Percentiles rank a stretch among this genome's conserved stretches.
These are phyloP conservation scores for Daldinia sp. DNA, from an alignment of 2,329 filamentous ascomycete species.

Conservation along the genomic window DNA sequence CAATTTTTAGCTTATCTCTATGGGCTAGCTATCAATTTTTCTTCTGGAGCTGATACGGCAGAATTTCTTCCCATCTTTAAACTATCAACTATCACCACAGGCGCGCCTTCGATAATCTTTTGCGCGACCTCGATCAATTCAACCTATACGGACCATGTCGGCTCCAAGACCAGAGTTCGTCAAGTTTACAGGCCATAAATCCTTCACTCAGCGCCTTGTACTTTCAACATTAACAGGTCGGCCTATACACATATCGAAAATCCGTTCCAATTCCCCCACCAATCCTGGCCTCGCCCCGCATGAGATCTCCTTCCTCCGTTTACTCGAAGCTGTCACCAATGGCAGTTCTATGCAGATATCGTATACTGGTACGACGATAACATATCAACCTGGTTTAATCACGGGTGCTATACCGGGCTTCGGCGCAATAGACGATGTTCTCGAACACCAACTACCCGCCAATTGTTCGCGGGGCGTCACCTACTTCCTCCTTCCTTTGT, in stretches of 20 bases:
- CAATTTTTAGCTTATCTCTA: slow-evolving; percentile 2
- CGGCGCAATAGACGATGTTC: slow-evolving; percentile 72
- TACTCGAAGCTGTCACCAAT: slow-evolving; percentile 94
- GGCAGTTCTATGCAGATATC: slow-evolving; percentile 95
- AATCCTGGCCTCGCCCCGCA: slow-evolving; percentile 89
- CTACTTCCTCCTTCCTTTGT: slow-evolving; percentile 91
- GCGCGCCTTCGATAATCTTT: slow-evolving; percentile 8
- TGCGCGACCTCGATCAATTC: slow-evolving; percentile 4
- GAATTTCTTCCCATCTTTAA: slow-evolving; percentile 39
- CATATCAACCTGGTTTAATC: slow-evolving; percentile 91
- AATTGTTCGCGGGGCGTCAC: slow-evolving; percentile 82
- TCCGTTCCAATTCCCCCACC: slow-evolving; percentile 85
- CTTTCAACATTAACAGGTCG: slow-evolving; percentile 91
- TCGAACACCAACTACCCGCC: slow-evolving; percentile 81
- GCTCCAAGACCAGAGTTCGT: slow-evolving; percentile 61
- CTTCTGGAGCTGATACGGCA: slow-evolving; percentile 36
- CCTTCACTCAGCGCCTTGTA: slow-evolving; percentile 83
- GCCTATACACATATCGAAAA: slow-evolving; percentile 90
- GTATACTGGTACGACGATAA: slow-evolving; percentile 91
- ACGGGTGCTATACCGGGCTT: slow-evolving; percentile 82
- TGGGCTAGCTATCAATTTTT: slow-evolving; percentile 30
- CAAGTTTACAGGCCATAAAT: slow-evolving; percentile 83
- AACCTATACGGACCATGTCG: slow-evolving; percentile 40
- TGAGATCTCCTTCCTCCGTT: slow-evolving; percentile 94
- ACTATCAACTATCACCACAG: slow-evolving; percentile 1